Conservation (phyloP, 768 basidiomycete species). For the Boletus patriciae region DNA sequence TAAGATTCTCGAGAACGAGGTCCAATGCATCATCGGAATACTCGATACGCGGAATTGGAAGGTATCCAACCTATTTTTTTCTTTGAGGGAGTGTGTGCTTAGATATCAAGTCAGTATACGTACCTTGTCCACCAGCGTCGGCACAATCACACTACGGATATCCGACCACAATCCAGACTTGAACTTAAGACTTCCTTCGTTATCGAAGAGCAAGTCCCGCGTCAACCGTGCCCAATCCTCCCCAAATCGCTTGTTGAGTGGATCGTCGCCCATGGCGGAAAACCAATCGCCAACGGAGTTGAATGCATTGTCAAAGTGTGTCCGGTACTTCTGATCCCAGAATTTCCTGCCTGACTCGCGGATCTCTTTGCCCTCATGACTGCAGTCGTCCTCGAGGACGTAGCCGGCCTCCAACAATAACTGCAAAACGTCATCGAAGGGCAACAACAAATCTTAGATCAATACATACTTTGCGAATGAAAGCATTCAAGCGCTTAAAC, state of each 20-base stretch:
- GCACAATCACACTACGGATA: conserved; percentile 78
- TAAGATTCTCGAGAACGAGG: conserved; percentile 91
- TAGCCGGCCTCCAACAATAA: conserved; percentile 81
- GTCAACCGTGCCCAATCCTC: conserved; percentile 82
- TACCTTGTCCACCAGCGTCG: conserved; percentile 73
- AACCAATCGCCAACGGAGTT: conserved; percentile 75
- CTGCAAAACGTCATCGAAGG: conserved; percentile 30
- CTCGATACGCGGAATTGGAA: conserved; percentile 92
- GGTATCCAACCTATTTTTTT: conserved; percentile 57
- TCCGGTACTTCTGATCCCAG: conserved; percentile 71
- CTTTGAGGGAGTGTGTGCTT: background rate
- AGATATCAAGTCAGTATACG: conserved; percentile 12
- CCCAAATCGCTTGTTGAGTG: conserved; percentile 76
- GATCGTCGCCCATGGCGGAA: conserved; percentile 80
- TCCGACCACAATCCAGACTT: conserved; percentile 90
- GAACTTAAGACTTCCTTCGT: conserved; percentile 82
- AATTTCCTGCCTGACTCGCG: conserved; percentile 72
- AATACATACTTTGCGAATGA: conserved; percentile 57
- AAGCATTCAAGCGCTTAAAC: conserved; percentile 64
- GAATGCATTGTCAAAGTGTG: conserved; percentile 81
- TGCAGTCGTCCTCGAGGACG: conserved; percentile 77
- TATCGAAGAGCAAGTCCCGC: conserved; percentile 74
- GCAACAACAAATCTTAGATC: background rate
- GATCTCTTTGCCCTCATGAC: conserved; percentile 59
- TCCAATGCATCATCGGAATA: conserved; percentile 87